Base-by-base conservation (phyloP, 176 grass and related monocot genomes). In the Oryza brachyantha region DNA sequence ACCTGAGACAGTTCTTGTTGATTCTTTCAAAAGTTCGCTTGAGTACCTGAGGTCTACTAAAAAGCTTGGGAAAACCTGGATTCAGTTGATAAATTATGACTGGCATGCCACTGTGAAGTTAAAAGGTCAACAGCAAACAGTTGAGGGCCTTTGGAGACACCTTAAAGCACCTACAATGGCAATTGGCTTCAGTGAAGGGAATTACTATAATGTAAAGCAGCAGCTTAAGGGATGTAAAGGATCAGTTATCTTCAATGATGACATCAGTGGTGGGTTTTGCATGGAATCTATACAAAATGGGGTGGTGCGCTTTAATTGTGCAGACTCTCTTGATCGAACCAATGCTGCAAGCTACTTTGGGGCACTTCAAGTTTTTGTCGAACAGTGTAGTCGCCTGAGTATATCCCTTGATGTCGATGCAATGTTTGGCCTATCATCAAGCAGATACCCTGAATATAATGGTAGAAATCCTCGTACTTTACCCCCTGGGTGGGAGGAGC, bases 301-400 rank as follows among this genome's bases (percentile, higher is more conserved):
- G 14, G 88, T 99, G n/a, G 87, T 99, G 85, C 90, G 92, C 28
- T 99, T 95, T 85, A 99, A 99, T 84, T 99, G 96, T 87, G 96
- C 96, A n/a, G 96, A 99, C 42, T 99, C 96, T 70, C 90, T 95
- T 84, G 96, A 99, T 83, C 85, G 96, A 79, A 99, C 96, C 29
- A 99, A 99, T 91, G 96, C 92, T 35, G 96, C 96, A 75, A 99
- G 96, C 84, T 99, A 83, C 73, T 99, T 99, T 89, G 96, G 96
- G 21, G 90, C 96, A 37, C 92, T 99, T 86, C 92, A 99, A 92
- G 90, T 95, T 81, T 99, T 99, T 85, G 96, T 99, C 1, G 96
- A 99, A 85, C 96, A 99, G 75, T 99, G 92, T 93, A 85, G 81
- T 68, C 81, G 84, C 68, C 71, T 99, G 72, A 64, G 68, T 66